Conservation (phyloP, 2,329 filamentous ascomycete species). For the Cercospora berteroae region DNA sequence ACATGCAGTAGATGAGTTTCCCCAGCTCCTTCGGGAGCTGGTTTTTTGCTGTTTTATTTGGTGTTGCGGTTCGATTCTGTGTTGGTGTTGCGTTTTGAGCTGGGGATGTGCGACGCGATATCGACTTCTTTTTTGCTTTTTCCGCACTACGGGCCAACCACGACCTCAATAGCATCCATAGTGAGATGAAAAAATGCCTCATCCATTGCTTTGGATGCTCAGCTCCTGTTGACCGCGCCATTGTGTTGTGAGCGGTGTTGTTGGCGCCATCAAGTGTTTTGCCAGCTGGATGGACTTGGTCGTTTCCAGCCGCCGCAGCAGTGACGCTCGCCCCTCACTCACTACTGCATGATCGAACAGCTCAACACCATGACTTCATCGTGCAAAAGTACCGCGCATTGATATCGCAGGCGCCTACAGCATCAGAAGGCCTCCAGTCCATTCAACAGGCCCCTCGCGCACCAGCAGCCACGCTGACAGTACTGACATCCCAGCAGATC, state of each 20-base stretch:
- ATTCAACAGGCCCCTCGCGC: not conserved
- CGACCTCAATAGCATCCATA: not conserved
- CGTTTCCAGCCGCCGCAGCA: not conserved
- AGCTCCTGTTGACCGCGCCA: not conserved
- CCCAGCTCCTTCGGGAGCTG: not conserved
- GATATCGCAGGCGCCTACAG: not conserved
- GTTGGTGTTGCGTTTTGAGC: not conserved
- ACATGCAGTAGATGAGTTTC: not conserved
- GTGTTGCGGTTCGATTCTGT: not conserved
- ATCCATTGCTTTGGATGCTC: not conserved
- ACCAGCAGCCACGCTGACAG: not conserved
- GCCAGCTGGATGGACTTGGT: not conserved
- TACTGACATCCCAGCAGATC: not conserved
- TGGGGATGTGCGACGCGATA: not conserved
- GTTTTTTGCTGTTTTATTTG: not conserved
- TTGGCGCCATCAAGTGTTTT: not conserved
- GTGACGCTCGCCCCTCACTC: not conserved
- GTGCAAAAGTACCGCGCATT: not conserved
- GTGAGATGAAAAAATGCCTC: not conserved
- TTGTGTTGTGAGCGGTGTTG: not conserved
- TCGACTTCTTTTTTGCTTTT: not conserved
- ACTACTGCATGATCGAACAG: not conserved
- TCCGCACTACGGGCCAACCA: not conserved
- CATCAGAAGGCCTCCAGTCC: not conserved
- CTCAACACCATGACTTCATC: not conserved